Conservation (phyloP, 2,329 filamentous ascomycete genomes). For the Magnaporthiopsis incrustans region DNA sequence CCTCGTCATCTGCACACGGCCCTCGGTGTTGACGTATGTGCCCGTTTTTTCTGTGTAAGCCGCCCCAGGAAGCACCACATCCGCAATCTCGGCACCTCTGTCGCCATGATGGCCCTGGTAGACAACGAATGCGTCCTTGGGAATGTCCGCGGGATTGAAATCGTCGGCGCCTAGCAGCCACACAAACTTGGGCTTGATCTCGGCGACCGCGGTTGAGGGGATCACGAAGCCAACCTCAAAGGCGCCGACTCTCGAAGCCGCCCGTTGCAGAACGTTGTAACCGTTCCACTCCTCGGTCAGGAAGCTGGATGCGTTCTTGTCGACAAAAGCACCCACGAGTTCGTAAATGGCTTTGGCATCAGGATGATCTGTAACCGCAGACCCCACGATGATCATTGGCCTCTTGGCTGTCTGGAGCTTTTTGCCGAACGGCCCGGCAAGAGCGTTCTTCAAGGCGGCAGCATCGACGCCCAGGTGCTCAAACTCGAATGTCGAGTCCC, state of each 20-base stretch:
- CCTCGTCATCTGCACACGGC: constrained; percentile 87
- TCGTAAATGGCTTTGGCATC: constrained; percentile 94
- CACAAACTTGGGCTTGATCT: constrained; percentile 86
- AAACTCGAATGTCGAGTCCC: constrained; percentile 92
- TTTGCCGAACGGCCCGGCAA: constrained; percentile 85
- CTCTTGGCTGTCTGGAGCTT: constrained; percentile 80
- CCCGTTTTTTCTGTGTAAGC: constrained; percentile 96
- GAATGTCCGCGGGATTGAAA: constrained; percentile 74
- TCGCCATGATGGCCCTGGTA: constrained; percentile 99
- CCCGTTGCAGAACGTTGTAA: constrained; percentile 92
- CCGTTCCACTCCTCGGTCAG: constrained; percentile 88
- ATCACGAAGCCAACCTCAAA: constrained; percentile 94
- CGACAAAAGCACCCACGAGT: constrained; percentile 79
- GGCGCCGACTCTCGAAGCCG: constrained; percentile 84
- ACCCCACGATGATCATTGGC: constrained; percentile 95
- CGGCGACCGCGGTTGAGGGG: constrained; percentile 70
- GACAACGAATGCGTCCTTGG: constrained; percentile 91
- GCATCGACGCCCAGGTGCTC: constrained; percentile 79
- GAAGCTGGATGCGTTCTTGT: constrained; percentile 89
- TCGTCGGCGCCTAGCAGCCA: constrained; percentile 97
- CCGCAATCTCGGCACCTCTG: constrained; percentile 82
- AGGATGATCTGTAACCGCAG: constrained; percentile 79
- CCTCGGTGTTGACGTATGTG: constrained; percentile 97
- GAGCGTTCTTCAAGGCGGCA: constrained; percentile 72
- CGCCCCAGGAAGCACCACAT: constrained; percentile 86